Conservation (phyloP, 2,329 filamentous ascomycete genomes). For the Berkeleyomyces rouxiae region DNA sequence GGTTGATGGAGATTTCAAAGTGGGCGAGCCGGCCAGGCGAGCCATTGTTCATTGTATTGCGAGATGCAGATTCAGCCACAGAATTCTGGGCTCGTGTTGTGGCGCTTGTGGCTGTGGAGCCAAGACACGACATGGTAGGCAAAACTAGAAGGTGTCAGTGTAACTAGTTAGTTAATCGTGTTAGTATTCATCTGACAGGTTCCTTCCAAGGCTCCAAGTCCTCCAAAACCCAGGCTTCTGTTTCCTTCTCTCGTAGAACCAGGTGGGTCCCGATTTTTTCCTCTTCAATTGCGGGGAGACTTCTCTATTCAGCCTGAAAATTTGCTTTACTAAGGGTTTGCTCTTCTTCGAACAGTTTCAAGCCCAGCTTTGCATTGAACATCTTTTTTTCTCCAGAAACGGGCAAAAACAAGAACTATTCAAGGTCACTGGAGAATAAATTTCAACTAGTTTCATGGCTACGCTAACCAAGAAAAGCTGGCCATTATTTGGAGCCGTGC, state of each 20-base stretch:
- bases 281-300: background rate
- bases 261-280: background rate
- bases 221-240: background rate
- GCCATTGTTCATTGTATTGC: too few relatives aligned
- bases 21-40: too few relatives aligned
- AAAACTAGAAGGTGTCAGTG: background rate
- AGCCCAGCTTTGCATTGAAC: background rate
- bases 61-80: background rate
- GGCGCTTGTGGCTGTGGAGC: background rate
- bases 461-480: background rate
- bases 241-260: background rate
- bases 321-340: background rate
- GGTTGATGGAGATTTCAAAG: too few relatives aligned
- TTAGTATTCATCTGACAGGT: background rate
- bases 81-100: background rate
- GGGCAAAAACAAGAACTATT: background rate
- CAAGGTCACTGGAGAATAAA: background rate
- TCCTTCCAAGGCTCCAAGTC: background rate
- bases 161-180: too few relatives aligned
- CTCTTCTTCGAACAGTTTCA: background rate
- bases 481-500: background rate
- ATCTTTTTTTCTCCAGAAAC: background rate
- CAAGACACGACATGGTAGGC: background rate
- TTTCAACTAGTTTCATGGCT: too few relatives aligned
- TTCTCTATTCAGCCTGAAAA: background rate